Conservation (phyloP, 1,284 basidiomycete genomes). For the Tylopilus sp. region DNA sequence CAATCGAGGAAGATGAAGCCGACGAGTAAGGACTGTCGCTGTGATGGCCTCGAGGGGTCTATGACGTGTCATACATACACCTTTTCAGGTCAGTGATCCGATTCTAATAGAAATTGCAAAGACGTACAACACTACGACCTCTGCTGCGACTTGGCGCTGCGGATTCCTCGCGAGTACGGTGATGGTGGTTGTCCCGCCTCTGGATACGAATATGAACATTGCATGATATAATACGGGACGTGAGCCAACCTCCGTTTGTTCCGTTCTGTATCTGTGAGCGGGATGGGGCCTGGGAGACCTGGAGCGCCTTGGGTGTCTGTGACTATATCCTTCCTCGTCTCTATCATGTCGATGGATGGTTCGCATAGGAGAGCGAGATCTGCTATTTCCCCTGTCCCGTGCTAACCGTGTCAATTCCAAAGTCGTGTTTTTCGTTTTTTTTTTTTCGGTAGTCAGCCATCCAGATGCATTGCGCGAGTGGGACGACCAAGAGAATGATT, state of each 20-base stretch:
- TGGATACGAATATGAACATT: background rate
- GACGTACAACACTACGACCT: slow-evolving; percentile 34
- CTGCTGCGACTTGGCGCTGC: slow-evolving; percentile 8
- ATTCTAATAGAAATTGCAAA: background rate
- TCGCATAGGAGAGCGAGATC: slow-evolving; percentile 29
- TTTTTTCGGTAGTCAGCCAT: slow-evolving; percentile 10
- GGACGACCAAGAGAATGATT: slow-evolving; percentile 24
- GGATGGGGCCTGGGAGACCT: slow-evolving; percentile 25
- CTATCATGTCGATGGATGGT: slow-evolving; percentile 7
- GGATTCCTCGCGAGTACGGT: background rate
- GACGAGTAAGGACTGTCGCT: slow-evolving; percentile 18
- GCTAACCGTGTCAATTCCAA: slow-evolving; percentile 9
- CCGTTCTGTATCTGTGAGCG: slow-evolving; percentile 5
- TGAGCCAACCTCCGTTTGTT: slow-evolving; percentile 10
- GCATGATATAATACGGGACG: background rate
- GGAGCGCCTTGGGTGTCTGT: slow-evolving; percentile 19
- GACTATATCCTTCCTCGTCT: slow-evolving; percentile 6
- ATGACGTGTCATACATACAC: slow-evolving; percentile 11
- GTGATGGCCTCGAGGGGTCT: slow-evolving; percentile 25
- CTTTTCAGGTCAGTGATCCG: slow-evolving; percentile 28
- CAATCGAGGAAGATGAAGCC: slow-evolving; percentile 13
- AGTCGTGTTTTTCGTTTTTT: slow-evolving; percentile 6
- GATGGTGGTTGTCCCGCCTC: slow-evolving; percentile 10
- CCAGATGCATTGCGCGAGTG: slow-evolving; percentile 18
- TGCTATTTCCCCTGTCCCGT: slow-evolving; percentile 17